Conservation (phyloP, 106 monocot genomes). For the Allium cepa region DNA sequence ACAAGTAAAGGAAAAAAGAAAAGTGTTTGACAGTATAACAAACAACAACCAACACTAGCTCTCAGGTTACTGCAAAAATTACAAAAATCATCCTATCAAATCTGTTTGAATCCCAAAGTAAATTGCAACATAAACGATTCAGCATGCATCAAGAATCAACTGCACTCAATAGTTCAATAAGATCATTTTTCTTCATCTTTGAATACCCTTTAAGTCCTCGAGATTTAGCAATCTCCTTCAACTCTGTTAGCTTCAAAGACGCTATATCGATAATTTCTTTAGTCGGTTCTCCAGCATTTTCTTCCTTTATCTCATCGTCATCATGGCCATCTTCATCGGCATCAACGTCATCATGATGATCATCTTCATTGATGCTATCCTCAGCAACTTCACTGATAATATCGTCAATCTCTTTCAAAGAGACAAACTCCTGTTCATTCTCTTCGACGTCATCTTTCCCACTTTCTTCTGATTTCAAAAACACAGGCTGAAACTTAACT, state of each 20-base stretch:
- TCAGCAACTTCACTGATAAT: constrained; percentile 14
- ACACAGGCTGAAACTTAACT: constrained; percentile 73
- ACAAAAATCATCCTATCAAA: too few relatives aligned
- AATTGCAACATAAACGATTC: not conserved
- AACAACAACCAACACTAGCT: too few relatives aligned
- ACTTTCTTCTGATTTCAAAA: constrained; percentile 33
- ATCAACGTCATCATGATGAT: too few relatives aligned
- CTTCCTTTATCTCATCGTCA: constrained; percentile 24
- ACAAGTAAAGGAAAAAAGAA: too few relatives aligned
- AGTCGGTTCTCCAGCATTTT: constrained; percentile 8
- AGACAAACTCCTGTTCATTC: constrained; percentile 18
- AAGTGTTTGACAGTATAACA: too few relatives aligned
- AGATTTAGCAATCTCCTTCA: constrained; percentile 76
- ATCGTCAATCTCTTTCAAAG: constrained; percentile 23
- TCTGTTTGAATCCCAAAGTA: too few relatives aligned
- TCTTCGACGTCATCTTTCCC: constrained; percentile 13
- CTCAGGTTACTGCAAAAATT: too few relatives aligned
- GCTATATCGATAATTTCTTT: constrained; percentile 29
- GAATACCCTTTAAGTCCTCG: constrained; percentile 83
- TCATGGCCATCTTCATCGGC: not conserved
- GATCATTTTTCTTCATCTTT: constrained; percentile 77
- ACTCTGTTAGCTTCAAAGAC: constrained; percentile 62
- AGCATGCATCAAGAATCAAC: constrained; percentile 17
- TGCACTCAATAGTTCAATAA: constrained; percentile 40
- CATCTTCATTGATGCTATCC: not conserved